Evolutionary conservation across 495 filamentous ascomycete genomes (phyloP).

Genomic region (Xylaria castorea): DNA sequence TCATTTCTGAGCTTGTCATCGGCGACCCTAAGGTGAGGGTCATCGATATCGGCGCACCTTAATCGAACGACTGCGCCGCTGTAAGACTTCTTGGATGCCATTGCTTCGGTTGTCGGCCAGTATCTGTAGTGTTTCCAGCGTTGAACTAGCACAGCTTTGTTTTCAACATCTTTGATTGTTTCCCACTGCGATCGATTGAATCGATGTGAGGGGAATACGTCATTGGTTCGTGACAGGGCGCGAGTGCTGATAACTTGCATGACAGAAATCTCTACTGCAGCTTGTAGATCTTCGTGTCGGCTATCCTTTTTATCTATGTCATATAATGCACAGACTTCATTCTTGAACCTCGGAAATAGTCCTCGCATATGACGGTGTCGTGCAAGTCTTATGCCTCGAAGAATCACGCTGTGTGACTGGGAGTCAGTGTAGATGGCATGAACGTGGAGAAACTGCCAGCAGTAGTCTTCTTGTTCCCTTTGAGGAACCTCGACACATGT

Average conservation of each 20-base stretch:
- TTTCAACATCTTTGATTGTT: constrained; percentile 29
- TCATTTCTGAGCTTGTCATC: constrained; percentile 34
- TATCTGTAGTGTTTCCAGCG: constrained; percentile 34
- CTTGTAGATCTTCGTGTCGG: constrained; percentile 42
- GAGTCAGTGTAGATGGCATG: neutral
- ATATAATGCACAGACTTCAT: constrained; percentile 53
- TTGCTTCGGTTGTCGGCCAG: constrained; percentile 14
- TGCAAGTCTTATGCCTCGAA: constrained; percentile 18
- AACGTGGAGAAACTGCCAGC: constrained; percentile 21
- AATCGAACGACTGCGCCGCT: constrained; percentile 37
- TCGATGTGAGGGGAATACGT: constrained; percentile 41
- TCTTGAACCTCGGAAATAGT: constrained; percentile 4
- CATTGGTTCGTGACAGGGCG: constrained; percentile 56
- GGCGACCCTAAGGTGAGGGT: neutral
- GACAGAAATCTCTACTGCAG: constrained; percentile 46
- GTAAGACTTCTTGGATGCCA: constrained; percentile 15
- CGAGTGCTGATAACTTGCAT: constrained; percentile 43
- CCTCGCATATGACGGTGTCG: constrained; percentile 7
- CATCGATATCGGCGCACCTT: neutral
- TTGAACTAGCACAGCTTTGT: constrained; percentile 42
- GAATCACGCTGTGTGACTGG: neutral
- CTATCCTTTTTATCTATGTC: constrained; percentile 50
- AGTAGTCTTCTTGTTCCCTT: neutral
- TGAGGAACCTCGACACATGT: constrained; percentile 10
- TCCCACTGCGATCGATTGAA: constrained; percentile 28